A percentile compares a stretch with the other conserved stretches of the same genome.
Evolutionary conservation across 1,284 basidiomycete species (phyloP).

Genomic region (Hortiboletus rubellus): DNA sequence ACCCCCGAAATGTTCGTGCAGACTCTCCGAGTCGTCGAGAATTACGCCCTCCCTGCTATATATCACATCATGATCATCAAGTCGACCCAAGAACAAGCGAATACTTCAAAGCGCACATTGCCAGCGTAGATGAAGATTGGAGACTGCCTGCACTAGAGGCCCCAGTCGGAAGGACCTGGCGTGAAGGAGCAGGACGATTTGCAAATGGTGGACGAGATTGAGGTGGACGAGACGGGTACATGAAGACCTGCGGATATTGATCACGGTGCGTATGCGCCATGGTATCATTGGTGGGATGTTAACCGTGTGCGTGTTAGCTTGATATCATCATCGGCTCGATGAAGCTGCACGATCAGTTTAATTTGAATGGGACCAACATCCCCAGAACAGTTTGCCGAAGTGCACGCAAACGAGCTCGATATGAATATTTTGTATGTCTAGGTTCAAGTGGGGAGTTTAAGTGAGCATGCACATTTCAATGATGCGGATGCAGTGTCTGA

Average conservation of each 20-base stretch:
- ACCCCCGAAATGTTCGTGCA: slow-evolving; percentile 90
- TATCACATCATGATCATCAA: slow-evolving; percentile 80
- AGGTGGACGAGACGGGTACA: slow-evolving; percentile 59
- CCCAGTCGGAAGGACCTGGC: slow-evolving; percentile 22
- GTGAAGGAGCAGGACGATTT: slow-evolving; percentile 37
- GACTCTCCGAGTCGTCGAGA: slow-evolving; percentile 74
- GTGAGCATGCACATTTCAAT: slow-evolving; percentile 48
- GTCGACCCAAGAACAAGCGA: slow-evolving; percentile 85
- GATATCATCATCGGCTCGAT: slow-evolving; percentile 95
- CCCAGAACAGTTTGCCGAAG: slow-evolving; percentile 91
- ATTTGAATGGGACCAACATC: slow-evolving; percentile 89
- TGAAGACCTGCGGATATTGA: slow-evolving; percentile 87
- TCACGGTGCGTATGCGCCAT: slow-evolving; percentile 67
- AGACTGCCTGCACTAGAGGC: slow-evolving; percentile 26
- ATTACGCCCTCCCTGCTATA: slow-evolving; percentile 76
- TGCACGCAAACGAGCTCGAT: slow-evolving; percentile 72
- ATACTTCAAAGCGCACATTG: slow-evolving; percentile 69
- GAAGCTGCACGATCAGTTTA: slow-evolving; percentile 93
- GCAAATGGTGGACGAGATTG: slow-evolving; percentile 51
- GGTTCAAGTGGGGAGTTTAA: slow-evolving; percentile 92
- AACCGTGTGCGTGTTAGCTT: slow-evolving; percentile 51
- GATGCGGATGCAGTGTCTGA: slow-evolving; percentile 8
- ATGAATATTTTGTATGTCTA: slow-evolving; percentile 34
- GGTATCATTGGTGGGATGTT: slow-evolving; percentile 2
- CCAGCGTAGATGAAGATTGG: slow-evolving; percentile 44